Evolutionary conservation across 257 asterid genomes (phyloP).

Genomic region (Scutellaria minor): DNA sequence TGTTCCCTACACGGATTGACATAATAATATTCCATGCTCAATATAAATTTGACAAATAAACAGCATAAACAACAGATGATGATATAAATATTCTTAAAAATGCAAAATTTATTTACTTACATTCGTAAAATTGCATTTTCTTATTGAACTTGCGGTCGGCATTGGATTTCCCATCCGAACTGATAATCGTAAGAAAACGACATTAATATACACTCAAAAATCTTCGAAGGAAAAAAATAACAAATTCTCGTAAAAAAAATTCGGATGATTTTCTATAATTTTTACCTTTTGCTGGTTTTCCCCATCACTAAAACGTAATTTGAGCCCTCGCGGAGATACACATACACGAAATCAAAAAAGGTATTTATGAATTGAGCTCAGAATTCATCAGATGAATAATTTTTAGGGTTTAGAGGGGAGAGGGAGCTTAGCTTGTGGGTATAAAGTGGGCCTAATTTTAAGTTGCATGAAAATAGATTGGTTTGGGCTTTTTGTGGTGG

Average conservation of each 20-base stretch:
- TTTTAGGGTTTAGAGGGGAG: constrained; percentile 32
- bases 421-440: background rate
- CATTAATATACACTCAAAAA: background rate
- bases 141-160: constrained; percentile 73
- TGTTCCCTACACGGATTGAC: background rate
- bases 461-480: no score
- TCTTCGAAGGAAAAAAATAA: background rate
- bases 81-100: background rate
- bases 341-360: no score
- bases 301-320: constrained; percentile 41
- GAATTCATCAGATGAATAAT: background rate
- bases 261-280: background rate
- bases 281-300: constrained; percentile 50
- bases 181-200: constrained; percentile 34
- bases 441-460: background rate
- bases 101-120: constrained; percentile 40
- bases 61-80: background rate
- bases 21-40: background rate
- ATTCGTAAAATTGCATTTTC: constrained; percentile 67
- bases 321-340: no score
- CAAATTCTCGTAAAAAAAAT: background rate
- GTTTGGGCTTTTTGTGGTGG: background rate
- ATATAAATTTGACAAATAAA: background rate
- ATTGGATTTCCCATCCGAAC: constrained; percentile 47
- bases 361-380: no score